These are phyloP conservation scores for Clitopilus hobsonii DNA, from an alignment of 768 basidiomycete species.

Conservation along the genomic window DNA sequence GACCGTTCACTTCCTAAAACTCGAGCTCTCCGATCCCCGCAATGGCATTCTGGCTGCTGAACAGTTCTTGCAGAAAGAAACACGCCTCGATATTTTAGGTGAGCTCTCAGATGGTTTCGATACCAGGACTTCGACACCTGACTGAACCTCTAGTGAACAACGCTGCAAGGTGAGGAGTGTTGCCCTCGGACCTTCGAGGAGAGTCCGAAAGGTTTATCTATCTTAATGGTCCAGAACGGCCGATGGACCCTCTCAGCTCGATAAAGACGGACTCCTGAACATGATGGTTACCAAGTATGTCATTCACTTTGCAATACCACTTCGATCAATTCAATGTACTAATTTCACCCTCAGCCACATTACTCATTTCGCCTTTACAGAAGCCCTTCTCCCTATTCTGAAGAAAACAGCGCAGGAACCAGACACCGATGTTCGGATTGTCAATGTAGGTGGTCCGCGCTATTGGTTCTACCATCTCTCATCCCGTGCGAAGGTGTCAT, in stretches of 20 bases:
- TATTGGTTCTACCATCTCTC: background rate
- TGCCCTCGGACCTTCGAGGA: background rate
- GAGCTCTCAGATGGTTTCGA: too few species aligned
- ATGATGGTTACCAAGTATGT: conserved; percentile 5
- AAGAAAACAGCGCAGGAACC: conserved; percentile 40
- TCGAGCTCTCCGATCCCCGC: conserved; percentile 47
- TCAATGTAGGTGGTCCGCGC: conserved; percentile 37
- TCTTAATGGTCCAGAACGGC: background rate
- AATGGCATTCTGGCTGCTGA: conserved; percentile 44
- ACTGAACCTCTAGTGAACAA: conserved; percentile 46
- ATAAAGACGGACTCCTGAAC: conserved; percentile 10
- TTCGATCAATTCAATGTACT: background rate
- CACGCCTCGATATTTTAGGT: conserved; percentile 53
- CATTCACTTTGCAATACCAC: background rate
- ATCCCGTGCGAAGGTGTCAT: conserved; percentile 24
- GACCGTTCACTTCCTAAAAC: conserved; percentile 40
- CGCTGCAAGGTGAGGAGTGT: conserved; percentile 38
- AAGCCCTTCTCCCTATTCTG: conserved; percentile 48
- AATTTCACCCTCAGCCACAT: conserved; percentile 35
- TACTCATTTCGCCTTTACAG: conserved; percentile 51
- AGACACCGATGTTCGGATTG: conserved; percentile 54
- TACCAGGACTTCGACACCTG: background rate
- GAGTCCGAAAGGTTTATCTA: background rate
- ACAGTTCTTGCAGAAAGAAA: conserved; percentile 44
- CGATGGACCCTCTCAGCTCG: background rate